Conservation (phyloP, 768 basidiomycete genomes). For the Candolleomyces eurysporus region DNA sequence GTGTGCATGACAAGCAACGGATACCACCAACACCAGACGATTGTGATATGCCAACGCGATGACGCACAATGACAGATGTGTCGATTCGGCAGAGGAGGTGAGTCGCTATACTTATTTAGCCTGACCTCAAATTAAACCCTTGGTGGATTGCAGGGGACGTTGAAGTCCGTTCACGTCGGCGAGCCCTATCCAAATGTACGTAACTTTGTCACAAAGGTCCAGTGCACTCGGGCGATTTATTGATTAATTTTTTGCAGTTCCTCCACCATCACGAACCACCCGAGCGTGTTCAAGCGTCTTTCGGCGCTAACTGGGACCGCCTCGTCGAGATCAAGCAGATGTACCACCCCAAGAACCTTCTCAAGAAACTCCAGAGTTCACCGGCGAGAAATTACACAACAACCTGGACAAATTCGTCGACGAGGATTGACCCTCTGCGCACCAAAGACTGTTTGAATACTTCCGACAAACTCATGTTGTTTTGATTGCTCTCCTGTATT, state of each 20-base stretch:
- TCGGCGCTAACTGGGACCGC: slow-evolving; percentile 72
- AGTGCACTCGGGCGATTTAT: slow-evolving; percentile 1
- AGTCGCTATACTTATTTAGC: slow-evolving; percentile 14
- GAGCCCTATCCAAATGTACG: slow-evolving; percentile 84
- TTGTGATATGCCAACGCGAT: too few relatives aligned
- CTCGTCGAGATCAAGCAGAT: slow-evolving; percentile 67
- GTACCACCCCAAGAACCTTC: slow-evolving; percentile 86
- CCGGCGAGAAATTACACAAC: not conserved
- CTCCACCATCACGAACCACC: slow-evolving; percentile 69
- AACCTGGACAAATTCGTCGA: not conserved
- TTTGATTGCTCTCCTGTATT: too few relatives aligned
- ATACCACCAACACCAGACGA: too few relatives aligned
- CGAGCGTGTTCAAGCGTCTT: slow-evolving; percentile 61
- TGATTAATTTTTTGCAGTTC: slow-evolving; percentile 45
- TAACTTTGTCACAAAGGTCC: slow-evolving; percentile 15
- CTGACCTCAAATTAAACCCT: slow-evolving; percentile 7
- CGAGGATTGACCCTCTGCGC: not conserved
- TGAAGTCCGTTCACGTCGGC: slow-evolving; percentile 70
- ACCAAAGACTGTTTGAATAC: too few relatives aligned
- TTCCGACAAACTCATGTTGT: too few relatives aligned
- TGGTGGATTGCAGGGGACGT: slow-evolving; percentile 79
- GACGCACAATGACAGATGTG: slow-evolving; percentile 81
- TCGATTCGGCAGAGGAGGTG: slow-evolving; percentile 80
- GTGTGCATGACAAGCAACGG: too few relatives aligned
- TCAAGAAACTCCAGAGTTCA: slow-evolving; percentile 39